Percentiles rank a stretch among this genome's conserved stretches.
phyloP scores from a whole-genome alignment of 768 basidiomycete species.

The Royoungia palumana region DNA sequence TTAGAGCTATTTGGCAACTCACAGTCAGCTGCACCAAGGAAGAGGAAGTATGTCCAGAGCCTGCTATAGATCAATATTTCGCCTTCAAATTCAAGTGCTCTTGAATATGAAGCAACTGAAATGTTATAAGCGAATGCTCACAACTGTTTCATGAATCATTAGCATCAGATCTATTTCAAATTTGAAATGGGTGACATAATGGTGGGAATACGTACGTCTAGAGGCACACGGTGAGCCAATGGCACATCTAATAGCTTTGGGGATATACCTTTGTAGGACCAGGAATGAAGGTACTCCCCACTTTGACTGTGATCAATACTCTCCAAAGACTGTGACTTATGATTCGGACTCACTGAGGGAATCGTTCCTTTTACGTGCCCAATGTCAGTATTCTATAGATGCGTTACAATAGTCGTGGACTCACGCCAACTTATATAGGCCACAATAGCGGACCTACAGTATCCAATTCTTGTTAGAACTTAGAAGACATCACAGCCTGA shows the following conservation, averaged over 20 bases:
- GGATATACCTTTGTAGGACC: neutral
- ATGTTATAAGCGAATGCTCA: neutral
- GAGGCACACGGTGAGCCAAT: neutral
- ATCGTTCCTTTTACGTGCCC: neutral
- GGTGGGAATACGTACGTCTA: neutral
- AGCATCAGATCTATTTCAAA: neutral
- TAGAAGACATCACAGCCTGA: no score
- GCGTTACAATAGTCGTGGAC: neutral
- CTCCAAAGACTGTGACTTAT: no score
- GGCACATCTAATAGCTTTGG: neutral
- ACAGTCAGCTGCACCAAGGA: conserved; percentile 5
- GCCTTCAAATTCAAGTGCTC: neutral
- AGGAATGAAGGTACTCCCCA: neutral
- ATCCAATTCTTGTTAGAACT: neutral
- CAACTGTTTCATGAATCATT: conserved; percentile 4
- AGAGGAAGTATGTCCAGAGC: neutral
- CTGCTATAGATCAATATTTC: neutral
- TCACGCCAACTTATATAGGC: neutral
- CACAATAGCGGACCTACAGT: conserved; percentile 5
- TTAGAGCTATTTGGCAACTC: neutral
- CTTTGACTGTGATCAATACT: neutral
- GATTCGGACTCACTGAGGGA: neutral
- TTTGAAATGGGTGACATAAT: no score
- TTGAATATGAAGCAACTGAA: neutral
- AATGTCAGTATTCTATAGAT: neutral